A percentile compares a stretch with the other conserved stretches of the same genome.
Evolutionary conservation across 140 eudicot species (phyloP).

Genomic region (Artemisia princeps): DNA sequence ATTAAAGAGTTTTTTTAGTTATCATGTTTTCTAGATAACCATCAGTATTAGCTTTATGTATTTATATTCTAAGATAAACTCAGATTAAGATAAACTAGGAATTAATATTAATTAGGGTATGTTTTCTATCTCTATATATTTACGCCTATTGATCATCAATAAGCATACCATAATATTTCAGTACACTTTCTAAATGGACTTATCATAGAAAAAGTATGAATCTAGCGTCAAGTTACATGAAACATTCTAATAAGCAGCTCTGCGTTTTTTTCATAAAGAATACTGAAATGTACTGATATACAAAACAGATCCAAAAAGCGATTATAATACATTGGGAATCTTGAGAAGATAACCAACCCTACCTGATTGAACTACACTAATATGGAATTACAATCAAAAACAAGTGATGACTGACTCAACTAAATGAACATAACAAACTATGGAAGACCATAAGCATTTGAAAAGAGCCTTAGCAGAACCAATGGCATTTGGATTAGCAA

Average conservation of each 20-base stretch:
- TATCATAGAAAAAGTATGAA: not conserved
- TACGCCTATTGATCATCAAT: no score
- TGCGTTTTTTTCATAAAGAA: not conserved
- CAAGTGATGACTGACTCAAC: not conserved
- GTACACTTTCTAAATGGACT: no score
- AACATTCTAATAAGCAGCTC: conserved; percentile 1
- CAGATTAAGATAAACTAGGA: no score
- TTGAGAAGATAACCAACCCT: not conserved
- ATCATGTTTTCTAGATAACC: no score
- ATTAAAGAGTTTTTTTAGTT: no score
- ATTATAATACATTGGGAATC: not conserved
- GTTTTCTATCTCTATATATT: no score
- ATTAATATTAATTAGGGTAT: no score
- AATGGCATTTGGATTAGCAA: not conserved
- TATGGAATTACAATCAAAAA: not conserved
- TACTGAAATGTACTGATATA: conserved; percentile 4
- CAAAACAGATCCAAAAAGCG: conserved; percentile 15
- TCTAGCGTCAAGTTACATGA: conserved; percentile 19
- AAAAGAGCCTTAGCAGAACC: not conserved
- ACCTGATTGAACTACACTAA: not conserved
- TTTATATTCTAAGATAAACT: no score
- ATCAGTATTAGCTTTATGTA: no score
- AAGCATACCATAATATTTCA: no score
- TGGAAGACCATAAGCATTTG: conserved; percentile 13
- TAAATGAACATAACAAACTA: not conserved